Evolutionary conservation across 2,329 filamentous ascomycete species (phyloP).

Genomic region (Nannizzia gypsea): DNA sequence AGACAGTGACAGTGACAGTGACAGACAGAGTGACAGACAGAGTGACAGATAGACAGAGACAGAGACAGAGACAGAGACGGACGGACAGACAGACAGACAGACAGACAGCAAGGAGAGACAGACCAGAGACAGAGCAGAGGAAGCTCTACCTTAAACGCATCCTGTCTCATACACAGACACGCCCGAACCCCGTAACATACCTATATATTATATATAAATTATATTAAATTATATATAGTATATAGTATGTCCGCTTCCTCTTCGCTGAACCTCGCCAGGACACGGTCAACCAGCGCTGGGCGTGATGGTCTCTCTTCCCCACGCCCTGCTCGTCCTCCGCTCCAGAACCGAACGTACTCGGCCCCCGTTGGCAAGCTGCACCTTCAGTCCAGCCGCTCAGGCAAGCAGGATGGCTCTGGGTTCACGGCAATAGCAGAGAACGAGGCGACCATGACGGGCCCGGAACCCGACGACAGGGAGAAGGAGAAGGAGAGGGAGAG

Average conservation of each 20-base stretch:
- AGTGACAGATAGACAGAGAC: not conserved
- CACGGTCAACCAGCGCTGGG: slow-evolving; percentile 25
- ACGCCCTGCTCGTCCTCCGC: slow-evolving; percentile 22
- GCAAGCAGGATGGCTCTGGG: not conserved
- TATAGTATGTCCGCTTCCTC: slow-evolving; percentile 6
- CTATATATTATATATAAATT: no score
- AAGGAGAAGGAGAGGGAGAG: no score
- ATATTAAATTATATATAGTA: not conserved
- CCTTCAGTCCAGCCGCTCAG: not conserved
- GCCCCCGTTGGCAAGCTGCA: slow-evolving; percentile 22
- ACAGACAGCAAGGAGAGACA: not conserved
- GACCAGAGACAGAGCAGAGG: no score
- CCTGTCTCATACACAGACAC: not conserved
- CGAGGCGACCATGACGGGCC: not conserved
- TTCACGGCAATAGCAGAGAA: slow-evolving; percentile 5
- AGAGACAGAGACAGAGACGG: not conserved
- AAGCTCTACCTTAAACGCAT: not conserved
- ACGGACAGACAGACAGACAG: not conserved
- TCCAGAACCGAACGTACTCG: slow-evolving; percentile 26
- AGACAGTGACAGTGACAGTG: no score
- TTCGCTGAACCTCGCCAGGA: slow-evolving; percentile 21
- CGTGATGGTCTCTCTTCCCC: slow-evolving; percentile 15
- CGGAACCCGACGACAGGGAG: not conserved
- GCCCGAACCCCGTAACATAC: not conserved
- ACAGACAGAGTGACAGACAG: no score